phyloP scores from a whole-genome alignment of 2,329 filamentous ascomycete species.

The Nemania serpens region DNA sequence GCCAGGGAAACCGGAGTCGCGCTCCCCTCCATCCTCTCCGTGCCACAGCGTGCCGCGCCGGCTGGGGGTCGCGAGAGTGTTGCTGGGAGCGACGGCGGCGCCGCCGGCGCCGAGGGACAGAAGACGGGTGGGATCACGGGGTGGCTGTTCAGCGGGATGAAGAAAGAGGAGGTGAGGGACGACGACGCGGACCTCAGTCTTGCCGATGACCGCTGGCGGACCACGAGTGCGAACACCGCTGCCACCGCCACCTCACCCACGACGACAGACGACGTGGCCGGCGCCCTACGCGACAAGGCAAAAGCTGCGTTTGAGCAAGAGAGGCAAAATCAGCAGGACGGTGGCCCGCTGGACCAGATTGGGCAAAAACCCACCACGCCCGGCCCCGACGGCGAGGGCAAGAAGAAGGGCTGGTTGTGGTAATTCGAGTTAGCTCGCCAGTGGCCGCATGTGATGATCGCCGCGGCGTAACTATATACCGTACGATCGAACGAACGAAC shows the following conservation, averaged over 20 bases:
- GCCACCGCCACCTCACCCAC: not conserved
- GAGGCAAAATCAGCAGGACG: conserved; percentile 54
- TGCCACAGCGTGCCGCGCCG: conserved; percentile 42
- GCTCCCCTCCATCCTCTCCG: conserved; percentile 56
- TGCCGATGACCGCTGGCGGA: conserved; percentile 20
- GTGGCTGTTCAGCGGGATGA: conserved; percentile 48
- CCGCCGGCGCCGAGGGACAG: conserved; percentile 23
- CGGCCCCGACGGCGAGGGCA: conserved; percentile 31
- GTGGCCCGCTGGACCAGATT: conserved; percentile 57
- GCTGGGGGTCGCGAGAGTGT: conserved; percentile 36
- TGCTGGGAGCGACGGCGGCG: conserved; percentile 36
- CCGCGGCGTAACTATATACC: too few species aligned
- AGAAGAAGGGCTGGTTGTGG: conserved; percentile 57
- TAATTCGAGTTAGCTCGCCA: conserved; percentile 22
- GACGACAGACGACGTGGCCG: conserved; percentile 36
- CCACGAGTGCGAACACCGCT: not conserved
- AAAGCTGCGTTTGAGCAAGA: conserved; percentile 54
- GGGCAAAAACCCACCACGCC: conserved; percentile 43
- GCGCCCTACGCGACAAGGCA: conserved; percentile 46
- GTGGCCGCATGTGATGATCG: not conserved
- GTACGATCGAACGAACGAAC: too few species aligned
- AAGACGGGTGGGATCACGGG: conserved; percentile 36
- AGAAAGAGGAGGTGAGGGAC: conserved; percentile 38
- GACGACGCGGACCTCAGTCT: conserved; percentile 27
- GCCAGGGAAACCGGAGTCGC: conserved; percentile 52